phyloP scores from a whole-genome alignment of 179 eudicot species.

The Silene noctiflora region DNA sequence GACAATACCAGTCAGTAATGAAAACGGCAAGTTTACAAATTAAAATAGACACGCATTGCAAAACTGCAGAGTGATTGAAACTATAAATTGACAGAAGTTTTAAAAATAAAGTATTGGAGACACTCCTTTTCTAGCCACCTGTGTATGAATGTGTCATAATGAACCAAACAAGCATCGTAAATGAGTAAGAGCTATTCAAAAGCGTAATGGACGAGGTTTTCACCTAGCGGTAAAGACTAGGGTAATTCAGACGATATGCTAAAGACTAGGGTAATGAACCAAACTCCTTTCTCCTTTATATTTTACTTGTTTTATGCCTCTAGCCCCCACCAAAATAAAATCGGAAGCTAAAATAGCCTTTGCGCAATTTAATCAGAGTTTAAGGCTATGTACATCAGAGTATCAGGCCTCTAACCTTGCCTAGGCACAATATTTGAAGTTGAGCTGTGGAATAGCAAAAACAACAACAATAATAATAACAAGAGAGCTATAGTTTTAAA shows the following conservation, averaged over 20 bases:
- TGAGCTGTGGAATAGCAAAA: neutral
- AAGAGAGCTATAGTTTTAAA: neutral
- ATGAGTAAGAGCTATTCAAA: neutral
- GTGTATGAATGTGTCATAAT: neutral
- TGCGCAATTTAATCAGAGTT: neutral
- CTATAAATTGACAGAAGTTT: neutral
- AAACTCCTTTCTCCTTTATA: neutral
- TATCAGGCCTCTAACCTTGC: neutral
- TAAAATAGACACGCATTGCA: neutral
- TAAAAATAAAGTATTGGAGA: neutral
- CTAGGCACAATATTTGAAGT: neutral
- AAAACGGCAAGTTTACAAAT: neutral
- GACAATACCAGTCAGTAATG: neutral
- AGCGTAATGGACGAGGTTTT: neutral
- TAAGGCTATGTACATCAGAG: neutral
- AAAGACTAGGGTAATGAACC: no score
- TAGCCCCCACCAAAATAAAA: neutral
- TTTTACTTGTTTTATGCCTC: neutral
- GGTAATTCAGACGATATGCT: neutral
- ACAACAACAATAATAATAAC: neutral
- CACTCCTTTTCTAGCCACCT: conserved; percentile 7
- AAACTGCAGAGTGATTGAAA: conserved; percentile 1
- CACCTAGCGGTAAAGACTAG: neutral
- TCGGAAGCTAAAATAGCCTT: neutral
- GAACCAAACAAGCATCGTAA: neutral